A percentile compares a stretch with the other conserved stretches of the same genome.
Conservation (phyloP, 2,329 filamentous ascomycete species). For the Dactylonectria macrodidyma region DNA sequence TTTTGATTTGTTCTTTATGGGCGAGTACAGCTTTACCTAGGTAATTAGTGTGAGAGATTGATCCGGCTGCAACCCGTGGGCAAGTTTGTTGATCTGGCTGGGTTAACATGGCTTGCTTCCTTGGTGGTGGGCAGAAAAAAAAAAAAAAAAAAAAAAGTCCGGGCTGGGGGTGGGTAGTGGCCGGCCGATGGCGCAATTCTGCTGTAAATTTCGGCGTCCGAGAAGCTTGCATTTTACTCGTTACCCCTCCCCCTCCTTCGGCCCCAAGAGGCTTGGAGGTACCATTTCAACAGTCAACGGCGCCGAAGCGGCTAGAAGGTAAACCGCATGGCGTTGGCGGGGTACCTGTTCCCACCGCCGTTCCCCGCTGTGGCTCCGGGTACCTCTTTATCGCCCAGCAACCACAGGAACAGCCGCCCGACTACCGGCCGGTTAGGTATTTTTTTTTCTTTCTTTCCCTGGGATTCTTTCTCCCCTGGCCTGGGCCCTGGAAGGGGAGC, state of each 20-base stretch:
- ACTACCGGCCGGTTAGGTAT: conserved; percentile 19
- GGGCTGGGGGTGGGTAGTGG: conserved; percentile 12
- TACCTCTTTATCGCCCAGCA: conserved; percentile 33
- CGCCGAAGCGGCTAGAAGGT: conserved; percentile 37
- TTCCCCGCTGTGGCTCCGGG: conserved; percentile 23
- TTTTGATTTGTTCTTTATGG: conserved; percentile 10
- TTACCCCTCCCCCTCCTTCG: conserved; percentile 47
- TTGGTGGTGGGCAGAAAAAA: background rate
- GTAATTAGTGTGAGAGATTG: conserved; percentile 10
- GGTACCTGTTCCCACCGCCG: conserved; percentile 32
- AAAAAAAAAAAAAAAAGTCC: no score
- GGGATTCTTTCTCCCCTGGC: background rate
- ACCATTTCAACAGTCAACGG: conserved; percentile 5
- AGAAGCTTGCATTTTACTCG: conserved; percentile 35
- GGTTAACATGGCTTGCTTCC: background rate
- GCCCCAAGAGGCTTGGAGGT: conserved; percentile 5
- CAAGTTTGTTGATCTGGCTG: conserved; percentile 24
- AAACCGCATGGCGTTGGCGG: conserved; percentile 31
- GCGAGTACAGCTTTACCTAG: background rate
- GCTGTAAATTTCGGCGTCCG: conserved; percentile 42
- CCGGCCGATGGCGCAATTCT: conserved; percentile 48
- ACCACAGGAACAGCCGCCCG: conserved; percentile 22
- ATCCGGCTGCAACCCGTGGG: conserved; percentile 16
- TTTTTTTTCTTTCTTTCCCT: background rate
- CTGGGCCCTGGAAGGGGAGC: background rate